Evolutionary conservation across 495 filamentous ascomycete genomes (phyloP).

Genomic region (Penicillium parvum): DNA sequence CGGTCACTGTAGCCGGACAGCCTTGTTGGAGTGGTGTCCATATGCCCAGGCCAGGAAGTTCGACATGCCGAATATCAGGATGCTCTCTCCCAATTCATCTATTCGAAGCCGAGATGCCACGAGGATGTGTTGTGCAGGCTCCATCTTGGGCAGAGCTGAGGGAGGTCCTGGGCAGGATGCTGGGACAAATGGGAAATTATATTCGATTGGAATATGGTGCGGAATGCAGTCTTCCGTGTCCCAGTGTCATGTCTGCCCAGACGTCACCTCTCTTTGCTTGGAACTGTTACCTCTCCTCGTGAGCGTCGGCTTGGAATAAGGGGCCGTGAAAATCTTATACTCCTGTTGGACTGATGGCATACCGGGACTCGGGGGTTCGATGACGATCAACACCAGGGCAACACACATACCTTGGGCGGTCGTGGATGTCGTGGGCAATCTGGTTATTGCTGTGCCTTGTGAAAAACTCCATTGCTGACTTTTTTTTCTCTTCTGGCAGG

Average conservation of each 20-base stretch:
- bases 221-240: constrained; percentile 14
- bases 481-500: constrained; percentile 1
- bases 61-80: not conserved
- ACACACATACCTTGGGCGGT: constrained; percentile 21
- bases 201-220: constrained; percentile 7
- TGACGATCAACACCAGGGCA: constrained; percentile 21
- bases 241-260: not conserved
- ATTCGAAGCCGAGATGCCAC: not conserved
- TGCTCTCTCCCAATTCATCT: not conserved
- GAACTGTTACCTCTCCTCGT: constrained; percentile 5
- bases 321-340: constrained; percentile 17
- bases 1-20: not conserved
- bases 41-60: no score
- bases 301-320: constrained; percentile 10
- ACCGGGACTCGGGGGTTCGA: constrained; percentile 6
- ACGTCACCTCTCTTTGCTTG: constrained; percentile 10
- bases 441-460: not conserved
- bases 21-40: not conserved
- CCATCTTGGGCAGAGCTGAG: not conserved
- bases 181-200: constrained; percentile 10
- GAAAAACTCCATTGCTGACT: constrained; percentile 5
- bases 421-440: no score
- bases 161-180: not conserved
- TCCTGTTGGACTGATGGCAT: constrained; percentile 13
- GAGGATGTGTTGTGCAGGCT: no score